phyloP scores from a whole-genome alignment of 2,329 filamentous ascomycete species.

The Cercospora citrullina region DNA sequence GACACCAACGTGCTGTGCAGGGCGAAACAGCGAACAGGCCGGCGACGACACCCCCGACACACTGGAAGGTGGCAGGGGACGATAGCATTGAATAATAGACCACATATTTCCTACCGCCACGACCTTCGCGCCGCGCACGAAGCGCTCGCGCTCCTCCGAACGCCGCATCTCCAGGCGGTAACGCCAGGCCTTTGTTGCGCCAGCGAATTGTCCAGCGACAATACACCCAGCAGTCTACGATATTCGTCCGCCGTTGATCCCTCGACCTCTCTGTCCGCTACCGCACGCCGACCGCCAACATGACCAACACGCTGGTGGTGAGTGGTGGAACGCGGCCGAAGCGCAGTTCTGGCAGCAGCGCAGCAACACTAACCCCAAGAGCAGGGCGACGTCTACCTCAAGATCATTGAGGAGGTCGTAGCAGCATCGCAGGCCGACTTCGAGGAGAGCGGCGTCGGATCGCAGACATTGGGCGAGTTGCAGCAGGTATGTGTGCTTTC shows the following conservation, averaged over 20 bases:
- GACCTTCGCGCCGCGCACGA: conserved; percentile 8
- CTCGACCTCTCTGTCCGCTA: neutral
- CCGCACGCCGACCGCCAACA: conserved; percentile 16
- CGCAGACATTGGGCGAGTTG: conserved; percentile 81
- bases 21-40: neutral
- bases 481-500: conserved; percentile 64
- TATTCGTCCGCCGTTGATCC: neutral
- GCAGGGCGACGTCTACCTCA: conserved; percentile 77
- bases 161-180: conserved; percentile 4
- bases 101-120: conserved; percentile 1
- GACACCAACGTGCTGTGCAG: conserved; percentile 9
- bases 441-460: conserved; percentile 91
- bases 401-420: conserved; percentile 77
- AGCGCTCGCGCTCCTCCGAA: conserved; percentile 12
- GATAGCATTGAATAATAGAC: conserved; percentile 12
- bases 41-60: conserved; percentile 8
- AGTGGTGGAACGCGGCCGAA: conserved; percentile 9
- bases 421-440: conserved; percentile 80
- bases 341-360: neutral
- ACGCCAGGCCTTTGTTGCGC: conserved; percentile 14
- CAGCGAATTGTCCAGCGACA: neutral
- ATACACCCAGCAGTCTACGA: neutral
- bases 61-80: neutral
- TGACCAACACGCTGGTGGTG: conserved; percentile 36
- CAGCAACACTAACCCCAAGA: conserved; percentile 22